phyloP scores from a whole-genome alignment of 139 green algal genomes.

The Chlamydomonas schloesseri region DNA sequence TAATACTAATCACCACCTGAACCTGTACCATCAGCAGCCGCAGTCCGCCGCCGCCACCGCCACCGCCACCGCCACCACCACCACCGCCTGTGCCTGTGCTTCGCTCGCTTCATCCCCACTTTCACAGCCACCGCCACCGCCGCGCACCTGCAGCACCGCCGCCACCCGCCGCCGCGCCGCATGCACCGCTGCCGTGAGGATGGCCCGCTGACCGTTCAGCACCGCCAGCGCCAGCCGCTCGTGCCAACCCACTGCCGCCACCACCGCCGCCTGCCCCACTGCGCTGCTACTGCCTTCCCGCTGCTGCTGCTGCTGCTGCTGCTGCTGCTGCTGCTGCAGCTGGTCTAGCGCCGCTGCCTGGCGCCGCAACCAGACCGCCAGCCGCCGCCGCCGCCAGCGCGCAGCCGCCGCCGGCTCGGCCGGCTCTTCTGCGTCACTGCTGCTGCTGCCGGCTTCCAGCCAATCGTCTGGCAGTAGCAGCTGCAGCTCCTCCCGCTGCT shows the following conservation, averaged over 20 bases:
- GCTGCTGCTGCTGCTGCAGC: neutral
- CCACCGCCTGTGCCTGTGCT: too few relatives aligned
- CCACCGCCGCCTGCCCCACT: too few relatives aligned
- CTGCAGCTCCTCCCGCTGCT: neutral
- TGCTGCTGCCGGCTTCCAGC: neutral
- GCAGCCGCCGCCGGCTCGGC: too few relatives aligned
- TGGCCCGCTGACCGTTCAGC: slow-evolving; percentile 30
- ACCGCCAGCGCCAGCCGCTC: slow-evolving; percentile 16
- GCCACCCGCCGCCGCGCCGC: neutral
- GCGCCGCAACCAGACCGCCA: neutral
- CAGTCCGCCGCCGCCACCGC: too few relatives aligned
- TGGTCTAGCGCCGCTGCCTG: neutral
- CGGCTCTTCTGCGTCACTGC: too few relatives aligned
- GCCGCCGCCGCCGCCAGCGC: neutral
- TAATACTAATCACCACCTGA: too few relatives aligned
- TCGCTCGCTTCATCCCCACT: too few relatives aligned
- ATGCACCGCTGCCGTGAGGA: slow-evolving; percentile 5
- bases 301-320: neutral
- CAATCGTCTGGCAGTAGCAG: slow-evolving; percentile 14
- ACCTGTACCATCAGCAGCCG: too few relatives aligned
- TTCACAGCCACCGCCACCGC: too few relatives aligned
- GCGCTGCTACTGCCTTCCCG: too few relatives aligned
- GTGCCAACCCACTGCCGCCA: neutral
- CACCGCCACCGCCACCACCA: too few relatives aligned
- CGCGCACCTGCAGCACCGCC: slow-evolving; percentile 1